These are phyloP conservation scores for Auriscalpium orientale DNA, from an alignment of 768 basidiomycete genomes.

Conservation along the genomic window DNA sequence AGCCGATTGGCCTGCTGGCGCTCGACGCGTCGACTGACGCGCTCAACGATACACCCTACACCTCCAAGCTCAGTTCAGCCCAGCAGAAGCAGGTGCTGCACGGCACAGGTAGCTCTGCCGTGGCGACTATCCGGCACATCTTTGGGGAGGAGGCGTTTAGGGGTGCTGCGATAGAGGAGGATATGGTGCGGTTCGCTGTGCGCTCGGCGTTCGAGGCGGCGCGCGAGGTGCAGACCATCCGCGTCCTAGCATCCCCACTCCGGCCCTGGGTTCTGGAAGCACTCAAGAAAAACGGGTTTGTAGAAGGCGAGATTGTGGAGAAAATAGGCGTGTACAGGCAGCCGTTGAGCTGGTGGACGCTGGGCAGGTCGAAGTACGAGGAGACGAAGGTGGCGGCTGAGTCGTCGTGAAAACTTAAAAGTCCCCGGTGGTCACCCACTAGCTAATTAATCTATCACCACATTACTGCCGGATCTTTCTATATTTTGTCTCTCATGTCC, in stretches of 20 bases:
- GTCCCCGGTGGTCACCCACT: too few relatives aligned
- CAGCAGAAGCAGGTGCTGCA: conserved; percentile 11
- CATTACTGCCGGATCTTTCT: too few relatives aligned
- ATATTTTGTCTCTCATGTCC: too few relatives aligned
- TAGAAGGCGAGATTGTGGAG: conserved; percentile 32
- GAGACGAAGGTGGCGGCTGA: conserved; percentile 9
- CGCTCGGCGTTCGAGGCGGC: conserved; percentile 46
- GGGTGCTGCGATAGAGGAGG: conserved; percentile 47
- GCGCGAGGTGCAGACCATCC: conserved; percentile 36
- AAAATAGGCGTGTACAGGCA: conserved; percentile 51
- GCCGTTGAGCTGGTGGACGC: conserved; percentile 37
- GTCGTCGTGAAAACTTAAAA: not conserved
- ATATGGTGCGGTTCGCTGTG: conserved; percentile 55
- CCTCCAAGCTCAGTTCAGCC: conserved; percentile 13
- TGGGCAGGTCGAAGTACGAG: conserved; percentile 41
- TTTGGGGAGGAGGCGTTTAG: conserved; percentile 63
- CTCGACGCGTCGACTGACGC: conserved; percentile 52
- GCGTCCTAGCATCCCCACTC: conserved; percentile 41
- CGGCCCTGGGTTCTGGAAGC: conserved; percentile 40
- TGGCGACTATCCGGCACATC: conserved; percentile 69
- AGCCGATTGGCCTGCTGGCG: conserved; percentile 62
- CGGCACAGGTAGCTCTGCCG: conserved; percentile 32
- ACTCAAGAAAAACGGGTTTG: conserved; percentile 43
- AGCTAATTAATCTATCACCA: too few relatives aligned
- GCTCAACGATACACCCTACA: conserved; percentile 21